Evolutionary conservation across 306 rosid species (phyloP).

Genomic region (Lagenaria siceraria): DNA sequence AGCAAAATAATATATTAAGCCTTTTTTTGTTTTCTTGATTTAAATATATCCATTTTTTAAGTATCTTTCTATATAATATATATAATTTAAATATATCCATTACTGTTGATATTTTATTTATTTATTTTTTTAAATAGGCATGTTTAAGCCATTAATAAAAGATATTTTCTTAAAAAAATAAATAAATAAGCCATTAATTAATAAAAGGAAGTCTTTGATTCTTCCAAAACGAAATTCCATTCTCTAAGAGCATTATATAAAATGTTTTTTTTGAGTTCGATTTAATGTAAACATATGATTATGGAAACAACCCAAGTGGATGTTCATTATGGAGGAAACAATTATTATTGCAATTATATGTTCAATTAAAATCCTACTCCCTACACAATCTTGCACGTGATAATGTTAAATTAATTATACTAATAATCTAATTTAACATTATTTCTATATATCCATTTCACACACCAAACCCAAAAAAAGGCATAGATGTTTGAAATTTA

Average conservation of each 20-base stretch:
- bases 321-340: slow-evolving; percentile 1
- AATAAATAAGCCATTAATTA: not conserved
- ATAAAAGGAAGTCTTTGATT: not conserved
- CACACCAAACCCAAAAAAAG: not conserved
- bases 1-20: not conserved
- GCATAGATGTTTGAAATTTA: not conserved
- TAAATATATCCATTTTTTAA: too few species aligned
- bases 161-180: too few species aligned
- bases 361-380: not conserved
- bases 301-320: slow-evolving; percentile 8
- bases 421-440: not conserved
- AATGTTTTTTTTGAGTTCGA: not conserved
- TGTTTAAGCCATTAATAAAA: not conserved
- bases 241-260: not conserved
- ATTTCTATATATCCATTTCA: not conserved
- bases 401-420: not conserved
- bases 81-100: too few species aligned
- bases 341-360: slow-evolving; percentile 4
- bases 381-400: not conserved
- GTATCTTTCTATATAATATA: too few species aligned
- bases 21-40: too few species aligned
- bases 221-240: not conserved
- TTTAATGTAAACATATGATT: not conserved
- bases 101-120: not conserved
- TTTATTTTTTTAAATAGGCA: not conserved